phyloP scores from a whole-genome alignment of 139 green algal genomes.

The Micractinium sp. region DNA sequence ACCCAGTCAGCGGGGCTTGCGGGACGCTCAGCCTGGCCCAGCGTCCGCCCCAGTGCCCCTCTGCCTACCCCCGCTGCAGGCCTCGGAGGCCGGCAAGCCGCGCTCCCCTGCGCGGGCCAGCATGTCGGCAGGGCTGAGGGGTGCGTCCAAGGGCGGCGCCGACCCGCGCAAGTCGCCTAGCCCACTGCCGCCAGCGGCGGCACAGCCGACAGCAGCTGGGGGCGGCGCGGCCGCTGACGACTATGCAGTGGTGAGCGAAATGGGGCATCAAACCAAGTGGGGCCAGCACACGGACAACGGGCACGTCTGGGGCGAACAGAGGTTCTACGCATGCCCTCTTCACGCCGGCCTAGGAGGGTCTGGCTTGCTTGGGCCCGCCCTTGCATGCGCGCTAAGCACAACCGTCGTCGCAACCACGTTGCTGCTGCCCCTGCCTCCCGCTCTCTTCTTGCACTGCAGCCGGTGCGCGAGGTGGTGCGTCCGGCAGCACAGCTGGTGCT shows the following conservation, averaged over 20 bases:
- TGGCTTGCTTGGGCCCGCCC: too few species aligned
- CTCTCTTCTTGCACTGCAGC: constrained; percentile 54
- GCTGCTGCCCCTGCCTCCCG: neutral
- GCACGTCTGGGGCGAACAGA: neutral
- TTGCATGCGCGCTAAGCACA: neutral
- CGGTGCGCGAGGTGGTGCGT: constrained; percentile 73
- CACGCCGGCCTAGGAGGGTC: too few species aligned
- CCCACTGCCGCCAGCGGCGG: neutral
- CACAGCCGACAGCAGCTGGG: neutral
- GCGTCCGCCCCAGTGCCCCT: neutral
- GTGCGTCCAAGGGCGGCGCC: constrained; percentile 4
- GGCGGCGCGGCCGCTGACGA: neutral
- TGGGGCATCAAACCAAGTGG: neutral
- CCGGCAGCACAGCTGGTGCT: constrained; percentile 83
- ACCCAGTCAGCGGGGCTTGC: neutral
- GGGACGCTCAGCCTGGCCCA: neutral
- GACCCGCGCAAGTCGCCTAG: neutral
- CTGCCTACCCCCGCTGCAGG: constrained; percentile 1
- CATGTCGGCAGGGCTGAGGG: neutral
- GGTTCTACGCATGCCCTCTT: neutral
- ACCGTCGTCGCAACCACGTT: neutral
- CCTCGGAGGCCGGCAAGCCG: neutral
- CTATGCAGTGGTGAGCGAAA: constrained; percentile 24
- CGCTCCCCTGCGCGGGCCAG: neutral
- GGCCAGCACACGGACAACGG: neutral